phyloP scores from a whole-genome alignment of 495 filamentous ascomycete species.

The Penicillium longicatenatum region DNA sequence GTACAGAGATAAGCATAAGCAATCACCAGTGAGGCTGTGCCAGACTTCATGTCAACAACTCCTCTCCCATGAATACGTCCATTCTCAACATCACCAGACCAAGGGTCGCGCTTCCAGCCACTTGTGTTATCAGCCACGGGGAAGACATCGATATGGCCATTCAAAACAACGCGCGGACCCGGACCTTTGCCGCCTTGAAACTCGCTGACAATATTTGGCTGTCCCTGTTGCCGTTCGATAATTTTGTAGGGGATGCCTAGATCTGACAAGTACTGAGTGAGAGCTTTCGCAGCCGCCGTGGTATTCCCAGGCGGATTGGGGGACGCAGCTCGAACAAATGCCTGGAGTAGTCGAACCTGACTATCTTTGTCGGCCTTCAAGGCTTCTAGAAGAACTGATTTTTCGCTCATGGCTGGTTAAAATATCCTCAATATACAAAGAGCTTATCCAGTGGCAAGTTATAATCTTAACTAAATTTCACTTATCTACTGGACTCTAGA shows the following conservation, averaged over 20 bases:
- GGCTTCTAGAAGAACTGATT: constrained; percentile 1
- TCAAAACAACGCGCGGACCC: constrained; percentile 9
- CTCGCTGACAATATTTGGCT: constrained; percentile 8
- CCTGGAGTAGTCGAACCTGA: constrained; percentile 8
- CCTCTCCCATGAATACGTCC: constrained; percentile 9
- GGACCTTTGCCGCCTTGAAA: constrained; percentile 7
- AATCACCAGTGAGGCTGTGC: constrained; percentile 9
- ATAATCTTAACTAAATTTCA: not conserved
- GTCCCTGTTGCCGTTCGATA: constrained; percentile 3
- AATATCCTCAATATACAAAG: not conserved
- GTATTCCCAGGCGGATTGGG: constrained; percentile 11
- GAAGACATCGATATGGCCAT: constrained; percentile 16
- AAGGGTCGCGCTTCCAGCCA: constrained; percentile 11
- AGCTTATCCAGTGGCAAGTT: not conserved
- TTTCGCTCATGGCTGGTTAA: constrained; percentile 4
- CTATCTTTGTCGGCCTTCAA: constrained; percentile 3
- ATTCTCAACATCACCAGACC: constrained; percentile 9
- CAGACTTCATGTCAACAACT: constrained; percentile 15
- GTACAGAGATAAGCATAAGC: constrained; percentile 6
- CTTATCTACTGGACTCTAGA: not conserved
- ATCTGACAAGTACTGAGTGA: constrained; percentile 4
- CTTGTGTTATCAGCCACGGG: constrained; percentile 1
- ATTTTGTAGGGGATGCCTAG: not conserved
- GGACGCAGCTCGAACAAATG: constrained; percentile 11
- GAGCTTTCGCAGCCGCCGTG: constrained; percentile 1